These are phyloP conservation scores for Tulasnella sp. DNA, from an alignment of 768 basidiomycete genomes.

Conservation along the genomic window DNA sequence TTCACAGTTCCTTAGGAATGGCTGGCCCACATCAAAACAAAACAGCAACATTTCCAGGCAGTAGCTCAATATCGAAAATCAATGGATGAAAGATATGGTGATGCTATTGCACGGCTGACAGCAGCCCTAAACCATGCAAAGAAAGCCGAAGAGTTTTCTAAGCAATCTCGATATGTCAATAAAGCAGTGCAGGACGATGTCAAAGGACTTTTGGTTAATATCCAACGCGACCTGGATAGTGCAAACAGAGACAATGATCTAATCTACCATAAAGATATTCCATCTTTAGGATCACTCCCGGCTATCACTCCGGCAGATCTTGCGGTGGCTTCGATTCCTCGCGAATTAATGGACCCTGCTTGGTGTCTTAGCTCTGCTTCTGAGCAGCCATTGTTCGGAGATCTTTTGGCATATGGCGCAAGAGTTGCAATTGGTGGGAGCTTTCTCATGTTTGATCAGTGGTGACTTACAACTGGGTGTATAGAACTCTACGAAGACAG, in stretches of 20 bases:
- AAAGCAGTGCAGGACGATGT: constrained; percentile 60
- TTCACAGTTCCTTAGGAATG: constrained; percentile 42
- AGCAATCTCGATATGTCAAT: constrained; percentile 39
- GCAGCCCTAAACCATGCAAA: constrained; percentile 56
- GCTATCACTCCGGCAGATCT: constrained; percentile 52
- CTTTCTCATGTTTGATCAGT: background rate
- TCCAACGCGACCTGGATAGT: constrained; percentile 52
- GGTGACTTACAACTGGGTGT: background rate
- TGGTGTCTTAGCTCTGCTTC: constrained; percentile 38
- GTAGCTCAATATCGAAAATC: constrained; percentile 83
- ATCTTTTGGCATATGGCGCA: constrained; percentile 75
- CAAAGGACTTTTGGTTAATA: constrained; percentile 50
- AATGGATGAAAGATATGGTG: constrained; percentile 84
- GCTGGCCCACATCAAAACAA: constrained; percentile 69
- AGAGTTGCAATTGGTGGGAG: constrained; percentile 71
- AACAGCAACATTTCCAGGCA: constrained; percentile 72
- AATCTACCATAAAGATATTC: constrained; percentile 85
- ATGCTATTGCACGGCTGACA: constrained; percentile 66
- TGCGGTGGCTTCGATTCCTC: constrained; percentile 44
- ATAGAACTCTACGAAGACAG: constrained; percentile 78
- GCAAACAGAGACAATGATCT: constrained; percentile 88
- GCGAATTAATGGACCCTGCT: constrained; percentile 45
- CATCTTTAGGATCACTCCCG: constrained; percentile 53
- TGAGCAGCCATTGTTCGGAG: constrained; percentile 44
- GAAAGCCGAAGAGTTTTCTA: constrained; percentile 53